These are phyloP conservation scores for Euphorbia peplus DNA, from an alignment of 345 rosid species.

Conservation along the genomic window DNA sequence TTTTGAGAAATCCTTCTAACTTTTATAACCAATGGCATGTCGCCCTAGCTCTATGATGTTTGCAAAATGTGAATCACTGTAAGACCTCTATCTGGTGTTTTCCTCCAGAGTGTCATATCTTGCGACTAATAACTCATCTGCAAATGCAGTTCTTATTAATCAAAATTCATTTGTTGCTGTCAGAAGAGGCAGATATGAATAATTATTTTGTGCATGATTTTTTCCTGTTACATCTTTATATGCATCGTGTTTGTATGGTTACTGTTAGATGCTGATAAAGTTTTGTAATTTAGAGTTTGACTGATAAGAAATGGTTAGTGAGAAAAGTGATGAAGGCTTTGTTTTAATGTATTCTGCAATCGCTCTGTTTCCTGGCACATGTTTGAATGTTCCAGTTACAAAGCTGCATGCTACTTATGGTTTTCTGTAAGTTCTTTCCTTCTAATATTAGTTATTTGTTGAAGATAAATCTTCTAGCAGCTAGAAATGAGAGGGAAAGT, in stretches of 20 bases:
- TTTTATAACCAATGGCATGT: background rate
- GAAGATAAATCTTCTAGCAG: slow-evolving; percentile 86
- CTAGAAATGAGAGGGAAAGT: slow-evolving; percentile 96
- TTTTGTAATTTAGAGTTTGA: background rate
- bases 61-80: background rate
- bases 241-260: background rate
- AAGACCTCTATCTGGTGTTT: background rate
- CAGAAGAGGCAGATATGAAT: background rate
- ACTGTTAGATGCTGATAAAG: background rate
- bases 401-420: background rate
- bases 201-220: background rate
- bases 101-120: background rate
- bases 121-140: background rate
- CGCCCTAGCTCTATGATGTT: background rate
- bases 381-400: background rate
- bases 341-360: background rate
- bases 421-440: slow-evolving; percentile 13
- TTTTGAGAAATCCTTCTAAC: background rate
- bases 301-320: background rate
- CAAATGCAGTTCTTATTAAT: background rate
- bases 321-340: background rate
- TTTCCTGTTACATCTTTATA: background rate
- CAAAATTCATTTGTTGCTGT: background rate
- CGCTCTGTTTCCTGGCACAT: background rate
- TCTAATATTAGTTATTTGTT: slow-evolving; percentile 28